Evolutionary conservation across 75 land plant species (phyloP).

Genomic region (Picea sitchensis): DNA sequence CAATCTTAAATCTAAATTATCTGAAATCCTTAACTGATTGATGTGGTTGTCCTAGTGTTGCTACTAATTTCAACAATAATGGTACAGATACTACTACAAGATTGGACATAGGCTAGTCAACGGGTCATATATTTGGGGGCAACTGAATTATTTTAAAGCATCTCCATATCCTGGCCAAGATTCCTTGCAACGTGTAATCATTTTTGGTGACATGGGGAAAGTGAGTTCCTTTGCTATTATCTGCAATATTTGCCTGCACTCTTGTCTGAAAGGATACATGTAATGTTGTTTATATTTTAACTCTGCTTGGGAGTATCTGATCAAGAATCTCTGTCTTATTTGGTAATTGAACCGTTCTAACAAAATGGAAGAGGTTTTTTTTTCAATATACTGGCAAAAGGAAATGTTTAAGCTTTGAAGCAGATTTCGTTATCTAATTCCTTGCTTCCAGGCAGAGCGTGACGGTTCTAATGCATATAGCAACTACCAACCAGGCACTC

Average conservation of each 20-base stretch:
- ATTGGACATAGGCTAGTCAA: conserved; percentile 71
- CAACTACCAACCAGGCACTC: conserved; percentile 74
- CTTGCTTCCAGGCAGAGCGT: conserved; percentile 66
- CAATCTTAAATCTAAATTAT: too few relatives aligned
- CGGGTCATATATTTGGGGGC: conserved; percentile 66
- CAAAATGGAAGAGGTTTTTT: neutral
- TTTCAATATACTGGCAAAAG: neutral
- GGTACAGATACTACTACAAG: conserved; percentile 72
- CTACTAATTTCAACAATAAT: neutral
- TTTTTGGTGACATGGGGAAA: conserved; percentile 99
- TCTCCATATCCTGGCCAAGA: conserved; percentile 90
- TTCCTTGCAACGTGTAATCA: conserved; percentile 78
- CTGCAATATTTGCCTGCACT: too few relatives aligned
- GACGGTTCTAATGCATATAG: conserved; percentile 90
- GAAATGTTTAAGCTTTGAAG: neutral
- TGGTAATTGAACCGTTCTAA: neutral
- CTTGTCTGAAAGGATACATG: neutral
- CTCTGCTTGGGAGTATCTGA: too few relatives aligned
- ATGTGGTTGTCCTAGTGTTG: neutral
- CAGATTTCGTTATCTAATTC: neutral
- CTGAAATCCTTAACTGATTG: too few relatives aligned
- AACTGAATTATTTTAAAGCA: conserved; percentile 48
- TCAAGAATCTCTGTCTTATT: neutral
- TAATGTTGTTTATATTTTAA: too few relatives aligned
- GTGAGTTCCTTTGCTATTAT: conserved; percentile 20